A percentile compares a stretch with the other conserved stretches of the same genome.
phyloP scores from a whole-genome alignment of 2,329 filamentous ascomycete genomes.

The Monosporascus sp. region DNA sequence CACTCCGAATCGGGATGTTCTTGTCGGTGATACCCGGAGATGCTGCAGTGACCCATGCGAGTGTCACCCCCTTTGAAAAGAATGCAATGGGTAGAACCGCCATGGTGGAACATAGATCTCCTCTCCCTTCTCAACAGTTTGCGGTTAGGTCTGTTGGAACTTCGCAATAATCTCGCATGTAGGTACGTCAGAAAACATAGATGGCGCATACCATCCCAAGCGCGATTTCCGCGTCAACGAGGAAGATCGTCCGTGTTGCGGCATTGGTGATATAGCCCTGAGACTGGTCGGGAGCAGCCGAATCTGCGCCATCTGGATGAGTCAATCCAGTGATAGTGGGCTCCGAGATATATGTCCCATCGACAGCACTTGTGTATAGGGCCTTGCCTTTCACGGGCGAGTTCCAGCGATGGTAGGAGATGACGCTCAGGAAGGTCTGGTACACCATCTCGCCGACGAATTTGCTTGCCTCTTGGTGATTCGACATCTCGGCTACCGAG shows the following conservation, averaged over 20 bases:
- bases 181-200: constrained; percentile 64
- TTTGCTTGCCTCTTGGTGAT: constrained; percentile 34
- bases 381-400: constrained; percentile 48
- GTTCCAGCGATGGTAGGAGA: constrained; percentile 55
- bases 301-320: constrained; percentile 14
- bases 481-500: constrained; percentile 44
- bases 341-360: constrained; percentile 53
- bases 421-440: constrained; percentile 49
- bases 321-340: constrained; percentile 37
- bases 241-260: constrained; percentile 60
- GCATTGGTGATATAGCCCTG: constrained; percentile 60
- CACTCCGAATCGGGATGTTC: constrained; percentile 7
- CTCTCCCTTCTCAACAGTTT: constrained; percentile 5
- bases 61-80: constrained; percentile 5
- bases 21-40: constrained; percentile 2
- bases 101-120: constrained; percentile 11
- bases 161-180: constrained; percentile 63
- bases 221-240: constrained; percentile 60
- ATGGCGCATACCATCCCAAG: constrained; percentile 64
- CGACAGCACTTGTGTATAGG: constrained; percentile 38
- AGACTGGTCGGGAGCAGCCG: constrained; percentile 31
- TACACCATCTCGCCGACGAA: constrained; percentile 51
- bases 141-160: neutral
- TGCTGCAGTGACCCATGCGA: constrained; percentile 7
- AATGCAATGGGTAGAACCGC: constrained; percentile 11